Evolutionary conservation across 108 stramenopile species (phyloP).

Genomic region (Pseudonitzschia pungens): DNA sequence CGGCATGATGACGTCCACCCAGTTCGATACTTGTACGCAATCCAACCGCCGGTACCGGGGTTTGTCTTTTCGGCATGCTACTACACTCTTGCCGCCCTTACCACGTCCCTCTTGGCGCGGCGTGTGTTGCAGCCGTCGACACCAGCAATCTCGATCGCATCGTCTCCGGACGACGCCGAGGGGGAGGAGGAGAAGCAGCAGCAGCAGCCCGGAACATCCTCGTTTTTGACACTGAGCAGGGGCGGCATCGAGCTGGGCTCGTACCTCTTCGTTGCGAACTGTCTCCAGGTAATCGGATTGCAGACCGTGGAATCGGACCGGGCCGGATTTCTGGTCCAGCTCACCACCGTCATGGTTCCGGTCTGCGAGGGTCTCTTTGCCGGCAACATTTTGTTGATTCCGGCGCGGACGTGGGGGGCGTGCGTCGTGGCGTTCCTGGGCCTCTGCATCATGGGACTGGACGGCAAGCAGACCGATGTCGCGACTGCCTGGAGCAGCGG

Average conservation of each 20-base stretch:
- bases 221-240: background rate
- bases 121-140: conserved; percentile 2
- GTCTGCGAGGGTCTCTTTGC: conserved; percentile 43
- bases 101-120: conserved; percentile 22
- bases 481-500: conserved; percentile 1
- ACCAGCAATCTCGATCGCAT: background rate
- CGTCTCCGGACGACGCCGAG: background rate
- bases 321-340: conserved; percentile 85
- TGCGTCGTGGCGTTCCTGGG: conserved; percentile 77
- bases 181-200: background rate
- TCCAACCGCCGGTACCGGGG: conserved; percentile 78
- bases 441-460: conserved; percentile 73
- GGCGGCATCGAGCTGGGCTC: conserved; percentile 78
- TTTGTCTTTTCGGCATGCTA: conserved; percentile 87
- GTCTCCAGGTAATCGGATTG: conserved; percentile 78
- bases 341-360: conserved; percentile 83
- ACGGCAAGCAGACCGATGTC: conserved; percentile 28
- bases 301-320: conserved; percentile 77
- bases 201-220: background rate
- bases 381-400: conserved; percentile 27
- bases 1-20: background rate
- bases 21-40: conserved; percentile 64
- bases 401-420: conserved; percentile 61
- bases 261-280: conserved; percentile 83
- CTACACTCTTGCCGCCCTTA: conserved; percentile 60